Evolutionary conservation across 1,284 basidiomycete species (phyloP).

Genomic region (Ustilago xerochloae): DNA sequence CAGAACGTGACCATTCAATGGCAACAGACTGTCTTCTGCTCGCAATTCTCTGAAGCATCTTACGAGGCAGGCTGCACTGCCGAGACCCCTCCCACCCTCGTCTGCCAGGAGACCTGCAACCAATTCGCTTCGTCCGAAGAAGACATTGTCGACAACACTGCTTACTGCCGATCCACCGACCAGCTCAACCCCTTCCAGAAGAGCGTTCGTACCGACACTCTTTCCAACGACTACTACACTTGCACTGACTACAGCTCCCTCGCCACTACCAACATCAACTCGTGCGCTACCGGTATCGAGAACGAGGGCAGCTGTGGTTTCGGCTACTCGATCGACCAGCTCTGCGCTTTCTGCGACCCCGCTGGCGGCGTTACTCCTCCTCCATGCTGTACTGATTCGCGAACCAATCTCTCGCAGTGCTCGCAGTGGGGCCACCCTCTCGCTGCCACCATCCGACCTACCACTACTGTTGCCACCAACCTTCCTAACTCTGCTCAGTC

Average conservation of each 20-base stretch:
- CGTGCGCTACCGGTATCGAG: slow-evolving; percentile 68
- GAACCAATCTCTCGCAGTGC: slow-evolving; percentile 57
- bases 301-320: slow-evolving; percentile 71
- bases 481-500: slow-evolving; percentile 23
- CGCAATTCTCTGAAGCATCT: slow-evolving; percentile 57
- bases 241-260: slow-evolving; percentile 70
- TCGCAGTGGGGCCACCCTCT: slow-evolving; percentile 54
- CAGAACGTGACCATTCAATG: slow-evolving; percentile 59
- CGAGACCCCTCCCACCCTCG: slow-evolving; percentile 50
- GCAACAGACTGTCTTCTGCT: slow-evolving; percentile 62
- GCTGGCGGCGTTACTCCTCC: slow-evolving; percentile 49
- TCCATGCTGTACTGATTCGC: slow-evolving; percentile 55
- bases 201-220: slow-evolving; percentile 59
- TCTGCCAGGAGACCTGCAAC: slow-evolving; percentile 64
- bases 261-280: slow-evolving; percentile 67
- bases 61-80: slow-evolving; percentile 58
- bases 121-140: slow-evolving; percentile 51
- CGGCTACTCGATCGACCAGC: slow-evolving; percentile 66
- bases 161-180: slow-evolving; percentile 54
- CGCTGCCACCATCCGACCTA: slow-evolving; percentile 52
- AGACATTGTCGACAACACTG: slow-evolving; percentile 56
- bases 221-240: slow-evolving; percentile 67
- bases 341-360: slow-evolving; percentile 69
- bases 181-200: slow-evolving; percentile 52
- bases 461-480: slow-evolving; percentile 48